Evolutionary conservation across 371 early-diverging fungal species (phyloP).

Genomic region (Lichtheimia hyalospora): DNA sequence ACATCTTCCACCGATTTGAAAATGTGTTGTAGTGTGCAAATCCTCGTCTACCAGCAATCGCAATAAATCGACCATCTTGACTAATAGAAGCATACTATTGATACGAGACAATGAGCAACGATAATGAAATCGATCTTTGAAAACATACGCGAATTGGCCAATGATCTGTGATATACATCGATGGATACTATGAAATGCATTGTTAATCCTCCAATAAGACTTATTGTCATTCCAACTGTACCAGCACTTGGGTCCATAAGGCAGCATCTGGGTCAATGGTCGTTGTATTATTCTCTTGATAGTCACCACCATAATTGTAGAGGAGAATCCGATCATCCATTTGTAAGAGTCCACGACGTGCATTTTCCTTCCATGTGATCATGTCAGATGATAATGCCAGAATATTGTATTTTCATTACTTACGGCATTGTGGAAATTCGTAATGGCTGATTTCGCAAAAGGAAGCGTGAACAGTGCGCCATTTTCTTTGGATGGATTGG

Average conservation of each 20-base stretch:
- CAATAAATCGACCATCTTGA: conserved; percentile 70
- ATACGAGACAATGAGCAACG: background rate
- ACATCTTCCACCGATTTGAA: conserved; percentile 82
- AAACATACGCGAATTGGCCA: conserved; percentile 79
- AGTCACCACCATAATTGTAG: conserved; percentile 63
- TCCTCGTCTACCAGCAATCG: conserved; percentile 81
- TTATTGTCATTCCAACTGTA: conserved; percentile 14
- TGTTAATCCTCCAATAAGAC: background rate
- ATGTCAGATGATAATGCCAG: background rate
- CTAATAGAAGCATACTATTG: conserved; percentile 66
- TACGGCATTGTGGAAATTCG: conserved; percentile 59
- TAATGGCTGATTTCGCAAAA: conserved; percentile 68
- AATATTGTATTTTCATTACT: conserved; percentile 4
- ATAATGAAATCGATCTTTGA: background rate
- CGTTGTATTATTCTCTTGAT: conserved; percentile 67
- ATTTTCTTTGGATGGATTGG: background rate
- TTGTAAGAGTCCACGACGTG: conserved; percentile 63
- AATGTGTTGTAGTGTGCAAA: conserved; percentile 74
- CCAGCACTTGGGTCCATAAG: conserved; percentile 78
- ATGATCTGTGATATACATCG: conserved; percentile 75
- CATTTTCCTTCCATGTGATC: conserved; percentile 58
- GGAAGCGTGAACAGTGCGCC: conserved; percentile 63
- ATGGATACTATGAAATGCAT: conserved; percentile 56
- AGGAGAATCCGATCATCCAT: conserved; percentile 74
- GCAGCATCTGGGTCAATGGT: conserved; percentile 74